phyloP scores from a whole-genome alignment of 106 monocot genomes.

The Phalaenopsis aphrodite region DNA sequence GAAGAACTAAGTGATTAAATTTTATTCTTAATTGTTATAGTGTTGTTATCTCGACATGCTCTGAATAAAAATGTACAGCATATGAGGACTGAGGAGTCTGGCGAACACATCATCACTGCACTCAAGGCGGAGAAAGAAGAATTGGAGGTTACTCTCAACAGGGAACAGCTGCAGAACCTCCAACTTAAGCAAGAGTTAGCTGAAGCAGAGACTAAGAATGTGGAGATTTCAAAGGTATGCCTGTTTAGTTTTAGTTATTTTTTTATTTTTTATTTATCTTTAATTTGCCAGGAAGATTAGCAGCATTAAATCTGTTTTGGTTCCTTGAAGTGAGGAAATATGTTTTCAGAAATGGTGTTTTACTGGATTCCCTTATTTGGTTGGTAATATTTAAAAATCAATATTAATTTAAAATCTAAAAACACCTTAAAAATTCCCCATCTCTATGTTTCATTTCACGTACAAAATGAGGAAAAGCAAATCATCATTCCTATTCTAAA shows the following conservation, averaged over 20 bases:
- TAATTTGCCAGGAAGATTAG: too few species aligned
- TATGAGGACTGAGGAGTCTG: constrained; percentile 33
- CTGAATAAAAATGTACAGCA: constrained; percentile 20
- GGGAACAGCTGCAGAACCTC: constrained; percentile 52
- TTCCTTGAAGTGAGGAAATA: too few species aligned
- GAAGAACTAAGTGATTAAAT: background rate
- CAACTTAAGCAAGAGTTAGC: constrained; percentile 63
- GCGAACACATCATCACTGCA: constrained; percentile 24
- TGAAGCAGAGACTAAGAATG: constrained; percentile 59
- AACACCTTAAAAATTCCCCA: too few species aligned
- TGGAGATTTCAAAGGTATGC: constrained; percentile 57
- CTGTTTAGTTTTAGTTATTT: constrained; percentile 2
- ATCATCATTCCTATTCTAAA: constrained; percentile 16
- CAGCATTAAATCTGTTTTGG: too few species aligned
- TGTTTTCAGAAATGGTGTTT: too few species aligned
- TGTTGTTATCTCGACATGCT: background rate
- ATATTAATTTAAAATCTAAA: too few species aligned
- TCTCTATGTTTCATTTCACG: too few species aligned
- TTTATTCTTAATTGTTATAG: background rate
- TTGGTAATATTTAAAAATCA: too few species aligned
- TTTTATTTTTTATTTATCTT: background rate
- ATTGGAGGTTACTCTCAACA: constrained; percentile 47
- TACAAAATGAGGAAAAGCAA: too few species aligned
- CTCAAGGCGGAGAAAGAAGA: constrained; percentile 76
- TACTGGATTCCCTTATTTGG: too few species aligned